Conservation (phyloP, 106 monocot genomes). For the Agapanthus africanus region DNA sequence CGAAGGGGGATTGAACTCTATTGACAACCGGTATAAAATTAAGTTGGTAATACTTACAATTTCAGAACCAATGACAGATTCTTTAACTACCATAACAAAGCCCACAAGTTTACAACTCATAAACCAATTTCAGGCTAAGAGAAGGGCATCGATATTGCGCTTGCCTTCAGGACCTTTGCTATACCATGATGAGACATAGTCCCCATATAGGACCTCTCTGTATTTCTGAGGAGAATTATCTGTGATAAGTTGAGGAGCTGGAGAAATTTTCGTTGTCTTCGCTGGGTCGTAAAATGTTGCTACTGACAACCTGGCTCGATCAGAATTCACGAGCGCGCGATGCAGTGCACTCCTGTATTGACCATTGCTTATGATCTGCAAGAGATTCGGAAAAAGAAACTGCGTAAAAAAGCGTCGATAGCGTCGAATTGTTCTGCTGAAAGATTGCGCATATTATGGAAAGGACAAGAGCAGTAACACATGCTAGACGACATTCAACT, state of each 20-base stretch:
- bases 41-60: too few relatives aligned
- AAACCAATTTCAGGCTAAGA: too few relatives aligned
- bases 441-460: background rate
- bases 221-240: slow-evolving; percentile 39
- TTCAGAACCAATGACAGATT: too few relatives aligned
- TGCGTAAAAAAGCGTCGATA: background rate
- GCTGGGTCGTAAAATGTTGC: slow-evolving; percentile 91
- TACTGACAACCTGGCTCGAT: slow-evolving; percentile 57
- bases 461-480: background rate
- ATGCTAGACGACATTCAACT: background rate
- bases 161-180: slow-evolving; percentile 76
- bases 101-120: too few relatives aligned
- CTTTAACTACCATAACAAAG: too few relatives aligned
- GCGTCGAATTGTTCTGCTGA: background rate
- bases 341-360: slow-evolving; percentile 62
- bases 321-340: slow-evolving; percentile 69
- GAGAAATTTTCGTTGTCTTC: slow-evolving; percentile 46
- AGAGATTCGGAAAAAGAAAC: background rate
- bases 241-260: slow-evolving; percentile 50
- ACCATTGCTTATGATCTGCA: slow-evolving; percentile 83
- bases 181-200: slow-evolving; percentile 84
- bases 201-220: slow-evolving; percentile 65
- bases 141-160: slow-evolving; percentile 66
- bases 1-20: too few relatives aligned
- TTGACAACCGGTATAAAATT: too few relatives aligned